phyloP scores from a whole-genome alignment of 2,329 filamentous ascomycete genomes.

The Curvularia lunata region DNA sequence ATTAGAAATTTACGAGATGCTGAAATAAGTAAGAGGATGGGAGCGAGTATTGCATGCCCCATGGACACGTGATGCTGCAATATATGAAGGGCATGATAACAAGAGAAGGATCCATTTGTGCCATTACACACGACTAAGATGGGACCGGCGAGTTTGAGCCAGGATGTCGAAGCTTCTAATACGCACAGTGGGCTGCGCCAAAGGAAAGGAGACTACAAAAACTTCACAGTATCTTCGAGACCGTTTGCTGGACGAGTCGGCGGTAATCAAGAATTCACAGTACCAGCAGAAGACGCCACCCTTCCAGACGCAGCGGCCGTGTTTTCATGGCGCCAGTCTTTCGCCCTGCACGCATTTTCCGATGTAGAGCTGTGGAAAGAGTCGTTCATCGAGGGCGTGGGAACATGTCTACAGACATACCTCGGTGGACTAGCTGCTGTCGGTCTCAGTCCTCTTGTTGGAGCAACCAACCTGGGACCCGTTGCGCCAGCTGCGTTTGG shows the following conservation, averaged over 20 bases:
- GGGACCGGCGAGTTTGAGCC: not conserved
- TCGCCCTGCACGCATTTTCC: slow-evolving; percentile 13
- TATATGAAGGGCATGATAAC: not conserved
- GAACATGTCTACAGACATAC: slow-evolving; percentile 32
- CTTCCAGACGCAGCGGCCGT: not conserved
- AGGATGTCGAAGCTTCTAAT: not conserved
- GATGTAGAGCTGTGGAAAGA: slow-evolving; percentile 34
- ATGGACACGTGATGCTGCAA: not conserved
- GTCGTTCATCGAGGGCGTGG: slow-evolving; percentile 30
- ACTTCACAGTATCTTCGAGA: not conserved
- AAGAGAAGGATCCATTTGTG: not conserved
- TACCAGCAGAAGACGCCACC: not conserved
- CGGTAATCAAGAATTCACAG: slow-evolving; percentile 1
- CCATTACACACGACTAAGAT: not conserved
- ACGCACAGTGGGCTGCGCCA: not conserved
- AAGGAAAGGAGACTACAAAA: not conserved
- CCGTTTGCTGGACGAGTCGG: not conserved
- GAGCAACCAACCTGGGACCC: slow-evolving; percentile 36
- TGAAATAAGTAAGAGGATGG: not conserved
- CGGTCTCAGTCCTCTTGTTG: slow-evolving; percentile 18
- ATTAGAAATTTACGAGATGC: not conserved
- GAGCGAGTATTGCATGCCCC: too few species aligned
- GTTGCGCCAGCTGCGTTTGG: slow-evolving; percentile 32
- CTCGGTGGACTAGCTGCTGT: slow-evolving; percentile 27
- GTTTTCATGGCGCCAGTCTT: not conserved